A percentile compares a stretch with the other conserved stretches of the same genome.
These are phyloP conservation scores for Brassica juncea DNA, from an alignment of 345 rosid genomes.

Conservation along the genomic window DNA sequence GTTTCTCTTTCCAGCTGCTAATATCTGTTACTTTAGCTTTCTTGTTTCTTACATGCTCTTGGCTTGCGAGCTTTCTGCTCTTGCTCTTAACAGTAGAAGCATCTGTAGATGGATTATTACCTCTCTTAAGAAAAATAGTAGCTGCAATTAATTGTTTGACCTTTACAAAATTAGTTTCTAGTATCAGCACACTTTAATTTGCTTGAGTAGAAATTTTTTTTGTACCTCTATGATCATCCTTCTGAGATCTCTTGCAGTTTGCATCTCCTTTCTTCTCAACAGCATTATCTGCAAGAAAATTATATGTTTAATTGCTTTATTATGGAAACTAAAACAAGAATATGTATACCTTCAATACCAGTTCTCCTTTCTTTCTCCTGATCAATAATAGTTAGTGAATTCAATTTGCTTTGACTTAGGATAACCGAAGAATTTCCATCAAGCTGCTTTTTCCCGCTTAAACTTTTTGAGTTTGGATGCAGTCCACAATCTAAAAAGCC, in stretches of 20 bases:
- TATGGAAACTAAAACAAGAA: conserved; percentile 18
- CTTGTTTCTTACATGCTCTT: conserved; percentile 26
- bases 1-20: conserved; percentile 31
- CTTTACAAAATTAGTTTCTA: not conserved
- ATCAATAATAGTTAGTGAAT: conserved; percentile 34
- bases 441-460: conserved; percentile 24
- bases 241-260: conserved; percentile 31
- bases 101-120: too few relatives aligned
- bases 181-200: not conserved
- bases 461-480: not conserved
- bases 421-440: conserved; percentile 35
- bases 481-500: not conserved
- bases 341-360: conserved; percentile 41
- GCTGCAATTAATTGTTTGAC: conserved; percentile 25
- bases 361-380: conserved; percentile 23
- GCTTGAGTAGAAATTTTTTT: not conserved
- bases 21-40: conserved; percentile 20
- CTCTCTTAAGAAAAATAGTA: conserved; percentile 14
- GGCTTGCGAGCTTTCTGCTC: conserved; percentile 18
- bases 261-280: conserved; percentile 39
- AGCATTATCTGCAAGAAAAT: conserved; percentile 42
- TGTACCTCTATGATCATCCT: conserved; percentile 32
- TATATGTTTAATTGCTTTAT: not conserved
- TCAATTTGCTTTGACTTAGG: conserved; percentile 30
- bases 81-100: conserved; percentile 17